A percentile compares a stretch with the other conserved stretches of the same genome.
These are phyloP conservation scores for Sherardia arvensis DNA, from an alignment of 257 asterid genomes.

Conservation along the genomic window DNA sequence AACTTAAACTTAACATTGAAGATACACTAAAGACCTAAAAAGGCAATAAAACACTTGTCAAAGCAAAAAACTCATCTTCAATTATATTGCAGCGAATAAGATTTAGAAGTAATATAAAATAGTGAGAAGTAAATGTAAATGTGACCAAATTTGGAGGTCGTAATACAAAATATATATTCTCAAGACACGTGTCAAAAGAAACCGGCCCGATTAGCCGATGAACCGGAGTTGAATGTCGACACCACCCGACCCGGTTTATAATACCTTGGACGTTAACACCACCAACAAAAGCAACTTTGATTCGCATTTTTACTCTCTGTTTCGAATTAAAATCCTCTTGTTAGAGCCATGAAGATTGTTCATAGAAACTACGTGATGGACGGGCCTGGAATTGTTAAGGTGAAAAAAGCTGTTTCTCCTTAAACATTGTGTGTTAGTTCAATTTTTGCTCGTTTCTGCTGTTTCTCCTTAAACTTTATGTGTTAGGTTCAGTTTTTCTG, in stretches of 20 bases:
- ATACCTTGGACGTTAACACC: background rate
- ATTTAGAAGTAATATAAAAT: no score
- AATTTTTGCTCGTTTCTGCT: no score
- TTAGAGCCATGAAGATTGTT: constrained; percentile 57
- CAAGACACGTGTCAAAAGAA: background rate
- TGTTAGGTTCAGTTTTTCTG: background rate
- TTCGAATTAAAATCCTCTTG: background rate
- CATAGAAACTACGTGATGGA: constrained; percentile 36
- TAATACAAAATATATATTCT: no score
- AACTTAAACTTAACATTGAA: no score
- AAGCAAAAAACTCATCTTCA: no score
- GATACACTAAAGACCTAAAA: no score
- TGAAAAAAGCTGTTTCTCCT: constrained; percentile 3
- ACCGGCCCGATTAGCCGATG: background rate
- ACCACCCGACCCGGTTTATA: background rate
- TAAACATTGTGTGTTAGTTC: background rate
- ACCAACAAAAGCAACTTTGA: background rate
- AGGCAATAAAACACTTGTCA: no score
- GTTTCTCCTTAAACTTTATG: background rate
- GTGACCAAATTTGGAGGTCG: background rate
- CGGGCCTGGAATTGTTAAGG: constrained; percentile 97
- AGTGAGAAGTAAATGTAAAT: background rate
- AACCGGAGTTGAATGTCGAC: background rate
- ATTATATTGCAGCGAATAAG: no score
- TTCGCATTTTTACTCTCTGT: background rate